phyloP scores from a whole-genome alignment of 2,329 filamentous ascomycete genomes.

The Colletotrichum sp. region DNA sequence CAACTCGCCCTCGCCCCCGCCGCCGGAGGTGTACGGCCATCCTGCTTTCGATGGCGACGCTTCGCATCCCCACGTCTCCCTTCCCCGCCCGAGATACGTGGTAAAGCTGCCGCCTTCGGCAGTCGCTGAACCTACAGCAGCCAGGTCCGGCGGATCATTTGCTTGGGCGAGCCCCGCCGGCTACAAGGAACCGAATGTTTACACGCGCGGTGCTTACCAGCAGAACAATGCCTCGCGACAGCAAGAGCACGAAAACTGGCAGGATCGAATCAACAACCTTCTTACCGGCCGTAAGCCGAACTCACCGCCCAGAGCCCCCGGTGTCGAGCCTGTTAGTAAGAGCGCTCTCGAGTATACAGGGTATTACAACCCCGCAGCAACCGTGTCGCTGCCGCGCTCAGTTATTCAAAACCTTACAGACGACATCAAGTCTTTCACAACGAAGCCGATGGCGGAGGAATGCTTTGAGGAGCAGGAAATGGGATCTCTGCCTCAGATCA shows the following conservation, averaged over 20 bases:
- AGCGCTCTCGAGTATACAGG: slow-evolving; percentile 65
- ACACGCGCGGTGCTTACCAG: not conserved
- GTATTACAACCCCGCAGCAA: slow-evolving; percentile 55
- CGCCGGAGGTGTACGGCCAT: slow-evolving; percentile 72
- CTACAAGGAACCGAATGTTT: slow-evolving; percentile 32
- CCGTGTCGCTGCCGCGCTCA: slow-evolving; percentile 68
- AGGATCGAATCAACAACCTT: slow-evolving; percentile 82
- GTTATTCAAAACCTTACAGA: not conserved
- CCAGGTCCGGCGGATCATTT: slow-evolving; percentile 30
- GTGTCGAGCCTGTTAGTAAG: slow-evolving; percentile 72
- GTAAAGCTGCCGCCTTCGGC: slow-evolving; percentile 78
- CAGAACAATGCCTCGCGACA: slow-evolving; percentile 26
- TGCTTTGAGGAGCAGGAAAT: slow-evolving; percentile 85
- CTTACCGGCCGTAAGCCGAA: slow-evolving; percentile 70
- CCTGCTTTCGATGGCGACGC: slow-evolving; percentile 74
- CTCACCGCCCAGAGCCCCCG: slow-evolving; percentile 60
- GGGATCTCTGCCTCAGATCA: slow-evolving; percentile 75
- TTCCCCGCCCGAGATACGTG: slow-evolving; percentile 74
- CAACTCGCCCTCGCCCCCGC: slow-evolving; percentile 72
- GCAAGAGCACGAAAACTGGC: slow-evolving; percentile 63
- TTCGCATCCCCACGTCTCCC: slow-evolving; percentile 69
- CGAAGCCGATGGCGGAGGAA: slow-evolving; percentile 76
- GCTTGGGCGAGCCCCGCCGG: slow-evolving; percentile 40
- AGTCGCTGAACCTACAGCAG: slow-evolving; percentile 38
- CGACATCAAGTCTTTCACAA: slow-evolving; percentile 45